Conservation (phyloP, 2,329 filamentous ascomycete species). For the Botryosphaeria dothidea region DNA sequence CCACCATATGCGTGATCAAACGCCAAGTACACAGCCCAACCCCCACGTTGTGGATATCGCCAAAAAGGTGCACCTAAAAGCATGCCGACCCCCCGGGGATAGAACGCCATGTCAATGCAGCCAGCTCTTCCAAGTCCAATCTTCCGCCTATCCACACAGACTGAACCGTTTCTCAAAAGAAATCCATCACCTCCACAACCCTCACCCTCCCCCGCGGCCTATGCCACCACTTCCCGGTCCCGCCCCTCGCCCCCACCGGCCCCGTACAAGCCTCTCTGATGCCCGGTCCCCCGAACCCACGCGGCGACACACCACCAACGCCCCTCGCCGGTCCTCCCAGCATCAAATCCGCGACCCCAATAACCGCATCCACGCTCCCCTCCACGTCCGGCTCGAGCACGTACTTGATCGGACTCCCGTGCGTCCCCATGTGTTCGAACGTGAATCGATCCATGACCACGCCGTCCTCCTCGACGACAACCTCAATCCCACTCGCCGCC, state of each 20-base stretch:
- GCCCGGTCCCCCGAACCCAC: neutral
- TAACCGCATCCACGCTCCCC: conserved; percentile 52
- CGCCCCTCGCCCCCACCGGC: neutral
- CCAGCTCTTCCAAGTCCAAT: no score
- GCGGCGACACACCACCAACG: conserved; percentile 4
- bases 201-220: conserved; percentile 25
- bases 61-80: no score
- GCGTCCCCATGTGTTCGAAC: conserved; percentile 59
- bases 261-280: neutral
- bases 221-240: conserved; percentile 27
- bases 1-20: no score
- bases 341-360: conserved; percentile 55
- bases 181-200: conserved; percentile 20
- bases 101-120: no score
- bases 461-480: conserved; percentile 54
- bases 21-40: no score
- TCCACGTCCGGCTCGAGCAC: conserved; percentile 56
- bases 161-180: conserved; percentile 4
- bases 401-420: conserved; percentile 63
- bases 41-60: no score
- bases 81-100: no score
- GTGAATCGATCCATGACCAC: conserved; percentile 49
- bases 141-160: no score
- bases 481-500: conserved; percentile 56
- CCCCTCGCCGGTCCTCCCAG: conserved; percentile 30